phyloP scores from a whole-genome alignment of 2,329 filamentous ascomycete species.

The Allantophomopsis cytisporea region DNA sequence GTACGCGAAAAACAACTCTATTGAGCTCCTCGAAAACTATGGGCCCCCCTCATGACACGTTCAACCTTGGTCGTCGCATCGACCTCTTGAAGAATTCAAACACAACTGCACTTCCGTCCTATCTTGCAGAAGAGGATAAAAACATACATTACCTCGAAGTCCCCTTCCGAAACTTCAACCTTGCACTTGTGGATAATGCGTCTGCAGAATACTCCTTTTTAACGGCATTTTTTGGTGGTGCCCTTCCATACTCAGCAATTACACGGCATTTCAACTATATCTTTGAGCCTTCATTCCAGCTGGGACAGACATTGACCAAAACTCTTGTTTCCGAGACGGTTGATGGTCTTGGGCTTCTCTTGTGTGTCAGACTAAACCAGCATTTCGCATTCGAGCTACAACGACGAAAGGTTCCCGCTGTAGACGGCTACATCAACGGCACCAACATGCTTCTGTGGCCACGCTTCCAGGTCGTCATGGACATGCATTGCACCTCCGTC shows the following conservation, averaged over 20 bases:
- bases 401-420: conserved; percentile 74
- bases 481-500: conserved; percentile 80
- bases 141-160: conserved; percentile 76
- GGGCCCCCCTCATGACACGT: conserved; percentile 65
- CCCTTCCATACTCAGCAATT: conserved; percentile 61
- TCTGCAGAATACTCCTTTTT: conserved; percentile 93
- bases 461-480: conserved; percentile 86
- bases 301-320: conserved; percentile 67
- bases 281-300: conserved; percentile 78
- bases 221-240: conserved; percentile 74
- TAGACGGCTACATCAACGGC: conserved; percentile 85
- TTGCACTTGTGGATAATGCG: conserved; percentile 86
- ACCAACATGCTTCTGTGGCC: conserved; percentile 97
- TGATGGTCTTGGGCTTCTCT: conserved; percentile 73
- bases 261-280: conserved; percentile 77
- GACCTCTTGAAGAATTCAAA: conserved; percentile 67
- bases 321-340: conserved; percentile 62
- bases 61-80: conserved; percentile 74
- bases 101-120: conserved; percentile 68
- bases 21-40: conserved; percentile 35
- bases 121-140: conserved; percentile 84
- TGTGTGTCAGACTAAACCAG: conserved; percentile 90
- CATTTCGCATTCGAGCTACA: conserved; percentile 91
- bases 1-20: conserved; percentile 47
- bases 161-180: conserved; percentile 88